Evolutionary conservation across 352 stramenopile species (phyloP).

Genomic region (Phytopythium oedochilum): DNA sequence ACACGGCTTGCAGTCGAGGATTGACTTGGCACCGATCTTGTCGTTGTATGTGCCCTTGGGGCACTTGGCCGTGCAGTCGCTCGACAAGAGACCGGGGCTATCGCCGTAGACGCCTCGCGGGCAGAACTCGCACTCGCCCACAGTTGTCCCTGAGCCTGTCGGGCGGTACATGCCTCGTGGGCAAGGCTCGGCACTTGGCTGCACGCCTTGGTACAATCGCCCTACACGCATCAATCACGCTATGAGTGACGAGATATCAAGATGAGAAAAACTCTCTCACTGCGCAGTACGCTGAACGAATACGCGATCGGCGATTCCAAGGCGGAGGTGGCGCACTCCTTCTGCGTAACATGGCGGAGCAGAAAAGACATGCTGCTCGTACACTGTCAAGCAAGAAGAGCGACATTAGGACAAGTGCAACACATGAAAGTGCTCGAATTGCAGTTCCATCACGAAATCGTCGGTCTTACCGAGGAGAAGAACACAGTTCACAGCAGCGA

Average conservation of each 20-base stretch:
- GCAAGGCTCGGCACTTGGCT: conserved; percentile 36
- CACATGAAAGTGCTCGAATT: not conserved
- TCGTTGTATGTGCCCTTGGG: conserved; percentile 68
- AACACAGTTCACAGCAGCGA: not conserved
- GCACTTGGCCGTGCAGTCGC: conserved; percentile 41
- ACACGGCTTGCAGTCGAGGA: conserved; percentile 67
- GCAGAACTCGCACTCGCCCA: conserved; percentile 65
- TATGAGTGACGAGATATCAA: too few relatives aligned
- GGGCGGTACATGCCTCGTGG: conserved; percentile 66
- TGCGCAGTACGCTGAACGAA: conserved; percentile 2
- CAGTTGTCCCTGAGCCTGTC: conserved; percentile 29
- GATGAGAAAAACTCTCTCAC: too few relatives aligned
- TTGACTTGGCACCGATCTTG: conserved; percentile 38
- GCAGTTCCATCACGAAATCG: too few relatives aligned
- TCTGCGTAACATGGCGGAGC: not conserved
- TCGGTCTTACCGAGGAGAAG: not conserved
- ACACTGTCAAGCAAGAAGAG: not conserved
- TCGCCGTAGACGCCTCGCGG: conserved; percentile 72
- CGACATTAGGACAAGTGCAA: not conserved
- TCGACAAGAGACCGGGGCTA: conserved; percentile 50
- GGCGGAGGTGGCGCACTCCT: not conserved
- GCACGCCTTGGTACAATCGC: conserved; percentile 46
- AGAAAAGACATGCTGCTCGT: conserved; percentile 3
- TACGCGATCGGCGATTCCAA: not conserved
- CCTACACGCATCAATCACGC: not conserved